Base-by-base conservation (phyloP, 2,329 filamentous ascomycete species). In the Pseudogymnoascus sp. region DNA sequence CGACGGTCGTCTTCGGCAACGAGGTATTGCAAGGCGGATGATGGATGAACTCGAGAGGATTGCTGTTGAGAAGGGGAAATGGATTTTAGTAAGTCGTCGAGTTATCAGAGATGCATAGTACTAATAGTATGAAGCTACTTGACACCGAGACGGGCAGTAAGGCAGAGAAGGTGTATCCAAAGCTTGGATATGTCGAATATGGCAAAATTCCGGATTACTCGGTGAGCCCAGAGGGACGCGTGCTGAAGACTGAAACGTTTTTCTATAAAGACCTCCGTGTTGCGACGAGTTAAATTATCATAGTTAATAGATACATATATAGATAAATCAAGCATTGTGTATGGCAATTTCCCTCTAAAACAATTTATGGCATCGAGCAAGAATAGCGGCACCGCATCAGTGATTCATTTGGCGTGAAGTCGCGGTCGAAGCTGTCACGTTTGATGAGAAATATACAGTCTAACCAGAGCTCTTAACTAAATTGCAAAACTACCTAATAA, bases 241-340 rank as follows among this genome's bases (percentile, higher is more conserved):
- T 76, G 48, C 70, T 81, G 61, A 78, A 77, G 65, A 79, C 80
- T 64, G 79, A 78, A 60, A 77, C 79, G 0, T 82, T 85, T 66
- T 83, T 85, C 67, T 87, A 85, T 71, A 86, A 86, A 72, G 77
- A 82, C 62, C 72, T 87, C 13, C 45, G 25, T 31, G n/a, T 6
- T 10, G 9, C 27, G 15, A 3, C 13, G 10, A 52, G 8, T 31
- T 52, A 10, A 52, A 27, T 5, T 15, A 10, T 29, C 9, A 2
- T 1, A 31, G 27, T 52, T 15, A 13, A 52, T 31, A 8, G 8
- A 27, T 52, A 52, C 25, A 13, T 52, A 6, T 31, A 7, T 52
- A 29, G 25, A 10, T n/a, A 31, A 10, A 52, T 9, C 8, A 52
- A 6, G 13, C n/a, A 52, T 15, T 52, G 15, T 52, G 5, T 48